These are phyloP conservation scores for Pichia gijzeniarum DNA, from an alignment of 805 yeast species.

Conservation along the genomic window DNA sequence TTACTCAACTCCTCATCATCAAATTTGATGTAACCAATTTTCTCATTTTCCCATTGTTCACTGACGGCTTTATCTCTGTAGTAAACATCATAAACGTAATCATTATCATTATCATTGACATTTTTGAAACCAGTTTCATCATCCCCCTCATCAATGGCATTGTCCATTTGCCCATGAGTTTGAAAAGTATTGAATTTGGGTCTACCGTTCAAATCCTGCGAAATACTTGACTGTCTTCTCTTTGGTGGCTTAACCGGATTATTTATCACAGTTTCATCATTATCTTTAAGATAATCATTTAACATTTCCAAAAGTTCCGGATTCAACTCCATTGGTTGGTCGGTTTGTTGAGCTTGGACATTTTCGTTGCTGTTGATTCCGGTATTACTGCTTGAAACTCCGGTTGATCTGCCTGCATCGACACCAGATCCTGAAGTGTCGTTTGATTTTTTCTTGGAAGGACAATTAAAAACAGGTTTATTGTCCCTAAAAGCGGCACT, in stretches of 20 bases:
- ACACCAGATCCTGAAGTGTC: too few species aligned
- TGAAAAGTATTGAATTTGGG: slow-evolving; percentile 14
- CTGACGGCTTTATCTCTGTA: slow-evolving; percentile 51
- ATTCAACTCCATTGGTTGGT: slow-evolving; percentile 34
- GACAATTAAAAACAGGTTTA: slow-evolving; percentile 21
- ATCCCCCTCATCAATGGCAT: slow-evolving; percentile 6
- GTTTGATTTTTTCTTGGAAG: slow-evolving; percentile 2
- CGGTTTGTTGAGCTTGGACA: background rate
- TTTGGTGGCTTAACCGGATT: slow-evolving; percentile 23
- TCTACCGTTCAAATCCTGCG: slow-evolving; percentile 15
- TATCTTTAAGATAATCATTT: slow-evolving; percentile 45
- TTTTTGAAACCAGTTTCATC: background rate
- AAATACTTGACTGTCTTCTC: slow-evolving; percentile 24
- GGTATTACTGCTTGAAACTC: background rate
- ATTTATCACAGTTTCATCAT: slow-evolving; percentile 16
- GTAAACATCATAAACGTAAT: slow-evolving; percentile 90
- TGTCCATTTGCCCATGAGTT: background rate
- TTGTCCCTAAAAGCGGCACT: slow-evolving; percentile 2
- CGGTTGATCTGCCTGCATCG: background rate
- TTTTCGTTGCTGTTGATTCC: background rate
- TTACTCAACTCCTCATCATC: slow-evolving; percentile 43
- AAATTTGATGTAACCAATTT: slow-evolving; percentile 47
- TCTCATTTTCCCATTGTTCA: slow-evolving; percentile 32
- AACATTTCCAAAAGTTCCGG: slow-evolving; percentile 73
- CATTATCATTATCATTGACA: slow-evolving; percentile 28